These are phyloP conservation scores for Lachnellula suecica DNA, from an alignment of 2,329 filamentous ascomycete genomes.

Conservation along the genomic window DNA sequence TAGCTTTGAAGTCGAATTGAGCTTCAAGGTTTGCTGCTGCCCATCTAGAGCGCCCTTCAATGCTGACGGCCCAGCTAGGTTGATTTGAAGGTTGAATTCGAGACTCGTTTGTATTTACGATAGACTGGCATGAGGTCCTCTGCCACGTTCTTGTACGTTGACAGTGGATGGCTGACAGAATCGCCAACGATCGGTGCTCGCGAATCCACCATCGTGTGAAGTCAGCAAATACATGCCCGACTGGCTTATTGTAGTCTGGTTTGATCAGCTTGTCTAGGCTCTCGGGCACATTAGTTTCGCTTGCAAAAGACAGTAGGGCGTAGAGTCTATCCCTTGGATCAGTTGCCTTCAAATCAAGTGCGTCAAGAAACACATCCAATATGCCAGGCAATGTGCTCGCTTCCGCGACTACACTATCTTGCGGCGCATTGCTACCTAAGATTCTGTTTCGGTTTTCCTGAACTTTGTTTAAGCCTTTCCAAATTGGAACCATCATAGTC, in stretches of 20 bases:
- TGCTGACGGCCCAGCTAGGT: not conserved
- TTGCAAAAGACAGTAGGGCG: constrained; percentile 5
- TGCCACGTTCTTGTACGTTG: constrained; percentile 1
- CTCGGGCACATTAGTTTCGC: not conserved
- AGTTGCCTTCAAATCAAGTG: constrained; percentile 6
- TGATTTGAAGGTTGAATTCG: not conserved
- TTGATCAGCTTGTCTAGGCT: not conserved
- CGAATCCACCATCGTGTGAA: constrained; percentile 12
- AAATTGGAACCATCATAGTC: not conserved
- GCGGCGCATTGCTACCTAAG: no score
- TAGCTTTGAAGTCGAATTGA: not conserved
- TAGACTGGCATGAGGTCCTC: not conserved
- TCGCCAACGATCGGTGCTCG: constrained; percentile 1
- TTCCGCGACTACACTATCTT: no score
- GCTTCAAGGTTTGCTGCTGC: not conserved
- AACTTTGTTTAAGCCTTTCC: not conserved
- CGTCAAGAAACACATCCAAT: not conserved
- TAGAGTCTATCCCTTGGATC: constrained; percentile 12
- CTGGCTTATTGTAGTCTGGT: constrained; percentile 4
- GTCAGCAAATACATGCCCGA: constrained; percentile 2
- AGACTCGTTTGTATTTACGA: not conserved
- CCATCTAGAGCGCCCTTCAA: not conserved
- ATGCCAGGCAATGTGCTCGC: no score
- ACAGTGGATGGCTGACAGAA: constrained; percentile 6
- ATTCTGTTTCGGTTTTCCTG: not conserved